These are phyloP conservation scores for Papiliotrema flavescens DNA, from an alignment of 1,284 basidiomycete species.

Conservation along the genomic window DNA sequence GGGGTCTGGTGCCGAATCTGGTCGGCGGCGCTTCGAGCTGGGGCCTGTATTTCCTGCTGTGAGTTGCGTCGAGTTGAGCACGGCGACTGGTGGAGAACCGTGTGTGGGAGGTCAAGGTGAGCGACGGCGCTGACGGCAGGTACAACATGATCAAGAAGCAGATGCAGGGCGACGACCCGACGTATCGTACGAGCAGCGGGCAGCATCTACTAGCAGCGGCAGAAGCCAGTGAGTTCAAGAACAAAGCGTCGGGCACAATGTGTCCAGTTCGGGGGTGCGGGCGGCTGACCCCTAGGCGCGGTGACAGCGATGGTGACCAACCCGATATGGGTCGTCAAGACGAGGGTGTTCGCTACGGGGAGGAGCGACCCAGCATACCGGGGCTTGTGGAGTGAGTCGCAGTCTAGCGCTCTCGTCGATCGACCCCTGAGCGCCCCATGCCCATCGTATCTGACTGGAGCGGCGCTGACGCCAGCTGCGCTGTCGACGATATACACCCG, in stretches of 20 bases:
- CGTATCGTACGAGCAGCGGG: conserved; percentile 60
- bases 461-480: conserved; percentile 60
- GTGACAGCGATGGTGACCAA: conserved; percentile 93
- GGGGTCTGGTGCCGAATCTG: conserved; percentile 86
- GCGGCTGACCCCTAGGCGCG: conserved; percentile 62
- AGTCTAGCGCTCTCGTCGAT: background rate
- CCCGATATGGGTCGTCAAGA: conserved; percentile 98
- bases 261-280: too few species aligned
- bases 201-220: conserved; percentile 87
- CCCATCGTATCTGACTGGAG: background rate
- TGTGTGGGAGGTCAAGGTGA: too few species aligned
- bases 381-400: conserved; percentile 69
- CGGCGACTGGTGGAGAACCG: too few species aligned
- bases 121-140: conserved; percentile 56
- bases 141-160: conserved; percentile 91
- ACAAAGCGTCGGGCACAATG: too few species aligned
- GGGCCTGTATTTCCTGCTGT: conserved; percentile 98
- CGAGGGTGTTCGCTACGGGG: conserved; percentile 88
- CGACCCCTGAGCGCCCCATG: conserved; percentile 7
- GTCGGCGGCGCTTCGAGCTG: conserved; percentile 96
- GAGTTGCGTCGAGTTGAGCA: conserved; percentile 44
- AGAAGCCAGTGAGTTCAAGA: conserved; percentile 73
- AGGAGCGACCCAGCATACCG: conserved; percentile 68
- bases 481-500: conserved; percentile 62
- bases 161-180: conserved; percentile 48